Base-by-base conservation (phyloP, 495 filamentous ascomycete species). In the Trichoderma reesei region DNA sequence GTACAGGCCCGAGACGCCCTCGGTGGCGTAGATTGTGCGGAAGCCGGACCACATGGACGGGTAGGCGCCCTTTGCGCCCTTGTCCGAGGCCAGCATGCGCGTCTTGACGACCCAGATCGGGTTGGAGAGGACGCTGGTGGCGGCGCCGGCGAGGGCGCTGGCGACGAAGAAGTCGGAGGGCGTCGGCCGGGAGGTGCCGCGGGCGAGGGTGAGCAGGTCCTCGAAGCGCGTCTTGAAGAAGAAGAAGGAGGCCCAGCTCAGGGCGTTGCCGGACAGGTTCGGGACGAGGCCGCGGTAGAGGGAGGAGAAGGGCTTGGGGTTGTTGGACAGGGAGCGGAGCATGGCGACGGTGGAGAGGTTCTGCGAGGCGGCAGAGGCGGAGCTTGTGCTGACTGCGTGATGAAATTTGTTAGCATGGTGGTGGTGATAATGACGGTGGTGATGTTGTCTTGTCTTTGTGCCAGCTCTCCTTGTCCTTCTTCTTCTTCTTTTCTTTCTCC, bases 51-150 rank as follows among this genome's bases (percentile, higher is more conserved):
- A 76, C 73, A 96, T 86, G 65, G 83, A 86, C n/a, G 82, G 76
- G 75, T 98, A 99, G 5, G 92, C 92, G 62, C 90, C 90, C 1
- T 85, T 87, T 33, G 83, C 79, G 46, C 78, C 74, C 59, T 82
- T 82, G 68, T 92, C 87, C 3, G 87, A 91, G 38, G 91, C 89
- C 13, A 99, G 79, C 93, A 99, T 98, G 61, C 94, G 90, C 3
- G 94, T 99, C 74, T 98, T 98, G 72, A 99, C 84, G 6, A 99
- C 94, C 94, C 94, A 99, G 70, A 99, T 88, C 5, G 94, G 94
- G 72, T 99, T 99, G 60, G 95, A 98, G 66, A 89, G 77, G 34
- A 92, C 72, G 41, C 90, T 88, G 5, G 91, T 93, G 20, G 89
- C 69, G 38, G 78, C 74, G 82, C 91, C 91, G 63, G 91, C 89